Base-by-base conservation (phyloP, 78 protist species). In the Dictyostelium capitatum region DNA sequence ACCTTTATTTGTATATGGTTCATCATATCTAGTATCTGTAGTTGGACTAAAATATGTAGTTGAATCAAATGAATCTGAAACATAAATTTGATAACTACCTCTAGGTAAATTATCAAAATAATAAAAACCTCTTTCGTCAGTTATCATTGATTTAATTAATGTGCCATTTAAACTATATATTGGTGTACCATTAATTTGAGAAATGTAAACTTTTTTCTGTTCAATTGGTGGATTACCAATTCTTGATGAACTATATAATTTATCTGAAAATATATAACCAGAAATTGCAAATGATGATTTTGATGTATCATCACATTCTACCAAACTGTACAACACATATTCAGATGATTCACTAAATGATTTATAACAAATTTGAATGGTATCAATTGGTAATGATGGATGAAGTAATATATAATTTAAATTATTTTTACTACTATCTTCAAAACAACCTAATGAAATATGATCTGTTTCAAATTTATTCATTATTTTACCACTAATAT, bases 381-480 rank as follows among this genome's bases (percentile, higher is more conserved):
- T 12, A 30, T 82, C 89, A 12, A 82, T 19, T 23, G 79, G 79
- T 7, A 8, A 50, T 7, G 30, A 23, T 46, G 89, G 89, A 37
- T 67, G 56, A 4, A 48, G 7, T 10, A 82, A 4, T 2, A 54
- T 19, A 43, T 65, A 82, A 37, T 62, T 65, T 28, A 67, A 25
- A 57, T 67, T 67, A 47, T 67, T 67, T 46, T 47, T 41, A n/a
- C 12, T 20, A 11, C 77, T 17, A 0, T 62, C 48, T 9, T 48
- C 65, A 23, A 82, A 67, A 30, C 89, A 82, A 43, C 89, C 89
- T 28, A 82, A 51, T 46, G 50, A 46, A 80, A 80, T 80, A 23
- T 57, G 62, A 10, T 46, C 17, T 0, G 19, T 23, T n/a, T 37
- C 51, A 20, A 62, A 37, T 28, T 41, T 56, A 6, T 23, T 19